phyloP scores from a whole-genome alignment of 371 early-diverging fungal species.

The Capniomyces stellatus region DNA sequence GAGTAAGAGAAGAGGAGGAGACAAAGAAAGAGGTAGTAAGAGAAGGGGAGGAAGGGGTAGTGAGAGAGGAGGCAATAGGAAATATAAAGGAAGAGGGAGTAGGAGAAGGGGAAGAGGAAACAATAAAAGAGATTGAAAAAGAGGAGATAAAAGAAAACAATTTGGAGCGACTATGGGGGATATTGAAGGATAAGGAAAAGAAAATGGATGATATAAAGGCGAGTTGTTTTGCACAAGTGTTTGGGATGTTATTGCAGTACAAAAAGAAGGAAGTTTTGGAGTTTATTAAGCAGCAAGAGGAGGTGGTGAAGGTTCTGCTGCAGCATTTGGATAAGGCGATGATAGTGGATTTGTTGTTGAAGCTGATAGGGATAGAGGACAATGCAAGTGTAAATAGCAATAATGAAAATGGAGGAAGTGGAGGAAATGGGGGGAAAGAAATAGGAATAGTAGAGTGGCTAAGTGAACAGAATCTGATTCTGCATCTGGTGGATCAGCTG shows the following conservation, averaged over 20 bases:
- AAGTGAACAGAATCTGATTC: slow-evolving; percentile 51
- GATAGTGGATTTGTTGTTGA: slow-evolving; percentile 76
- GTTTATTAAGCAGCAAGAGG: slow-evolving; percentile 43
- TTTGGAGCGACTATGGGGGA: slow-evolving; percentile 60
- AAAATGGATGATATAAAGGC: slow-evolving; percentile 64
- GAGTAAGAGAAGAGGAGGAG: slow-evolving; percentile 12
- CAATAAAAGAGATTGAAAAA: slow-evolving; percentile 13
- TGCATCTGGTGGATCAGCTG: slow-evolving; percentile 48
- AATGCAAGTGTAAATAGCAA: no score
- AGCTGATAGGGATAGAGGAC: slow-evolving; percentile 79
- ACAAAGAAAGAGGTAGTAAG: neutral
- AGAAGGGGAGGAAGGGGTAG: no score
- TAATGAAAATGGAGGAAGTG: no score
- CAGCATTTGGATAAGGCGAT: slow-evolving; percentile 66
- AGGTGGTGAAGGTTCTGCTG: slow-evolving; percentile 36
- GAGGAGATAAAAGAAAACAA: no score
- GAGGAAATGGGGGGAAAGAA: no score
- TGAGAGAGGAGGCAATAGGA: no score
- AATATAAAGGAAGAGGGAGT: no score
- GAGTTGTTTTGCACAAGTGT: slow-evolving; percentile 72
- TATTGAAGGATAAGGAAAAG: slow-evolving; percentile 48
- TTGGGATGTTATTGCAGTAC: slow-evolving; percentile 60
- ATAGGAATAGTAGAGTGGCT: no score
- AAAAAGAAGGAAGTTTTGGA: slow-evolving; percentile 55
- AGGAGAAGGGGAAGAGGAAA: neutral